phyloP scores from a whole-genome alignment of 176 grass and related monocot species.

The Carex littledalei region DNA sequence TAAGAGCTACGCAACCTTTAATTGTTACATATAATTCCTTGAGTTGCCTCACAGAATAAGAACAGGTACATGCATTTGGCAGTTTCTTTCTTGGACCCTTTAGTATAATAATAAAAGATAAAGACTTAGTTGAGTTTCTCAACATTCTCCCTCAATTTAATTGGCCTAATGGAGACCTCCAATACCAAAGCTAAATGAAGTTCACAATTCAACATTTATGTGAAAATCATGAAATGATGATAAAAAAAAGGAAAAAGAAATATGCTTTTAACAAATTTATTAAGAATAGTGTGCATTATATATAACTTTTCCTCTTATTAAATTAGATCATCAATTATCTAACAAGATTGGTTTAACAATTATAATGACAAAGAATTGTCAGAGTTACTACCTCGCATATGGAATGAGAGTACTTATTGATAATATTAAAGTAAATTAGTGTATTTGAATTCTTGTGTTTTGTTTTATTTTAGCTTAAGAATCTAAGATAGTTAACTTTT shows the following conservation, averaged over 20 bases:
- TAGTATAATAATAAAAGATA: not conserved
- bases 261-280: not conserved
- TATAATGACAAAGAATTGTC: not conserved
- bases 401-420: too few relatives aligned
- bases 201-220: not conserved
- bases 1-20: not conserved
- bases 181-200: not conserved
- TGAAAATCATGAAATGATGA: not conserved
- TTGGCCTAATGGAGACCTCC: not conserved
- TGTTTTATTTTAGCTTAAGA: too few relatives aligned
- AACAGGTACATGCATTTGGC: not conserved
- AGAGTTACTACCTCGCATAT: too few relatives aligned
- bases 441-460: too few relatives aligned
- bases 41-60: not conserved
- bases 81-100: not conserved
- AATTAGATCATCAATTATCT: too few relatives aligned
- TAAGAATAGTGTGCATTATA: not conserved
- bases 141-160: not conserved
- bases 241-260: not conserved
- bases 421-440: too few relatives aligned
- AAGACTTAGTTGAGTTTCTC: not conserved
- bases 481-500: too few relatives aligned
- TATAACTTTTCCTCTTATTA: too few relatives aligned
- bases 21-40: not conserved
- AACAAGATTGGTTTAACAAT: too few relatives aligned